Evolutionary conservation across 805 yeast genomes (phyloP).

Genomic region (Metschnikowia koreensis): DNA sequence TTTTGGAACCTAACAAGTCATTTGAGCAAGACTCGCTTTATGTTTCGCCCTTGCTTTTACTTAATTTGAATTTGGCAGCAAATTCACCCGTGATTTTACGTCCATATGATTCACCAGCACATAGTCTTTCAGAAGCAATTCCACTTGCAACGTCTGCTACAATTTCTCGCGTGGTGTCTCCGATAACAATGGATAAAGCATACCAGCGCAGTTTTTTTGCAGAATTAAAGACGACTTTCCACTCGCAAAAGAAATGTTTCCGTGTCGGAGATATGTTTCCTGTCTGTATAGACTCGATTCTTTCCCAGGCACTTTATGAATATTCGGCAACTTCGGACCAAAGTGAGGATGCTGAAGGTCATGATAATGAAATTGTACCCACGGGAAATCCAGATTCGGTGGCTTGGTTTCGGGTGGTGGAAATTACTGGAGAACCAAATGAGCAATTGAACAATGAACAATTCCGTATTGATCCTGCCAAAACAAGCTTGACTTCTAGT

Average conservation of each 20-base stretch:
- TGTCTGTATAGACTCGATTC: constrained; percentile 66
- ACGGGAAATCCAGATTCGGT: constrained; percentile 64
- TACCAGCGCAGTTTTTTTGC: constrained; percentile 60
- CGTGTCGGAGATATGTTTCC: constrained; percentile 70
- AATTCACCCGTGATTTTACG: constrained; percentile 19
- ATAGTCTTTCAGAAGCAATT: constrained; percentile 26
- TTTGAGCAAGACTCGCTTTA: constrained; percentile 42
- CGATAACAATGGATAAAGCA: constrained; percentile 61
- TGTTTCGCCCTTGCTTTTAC: constrained; percentile 60
- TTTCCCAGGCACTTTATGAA: constrained; percentile 55
- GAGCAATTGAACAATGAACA: constrained; percentile 29
- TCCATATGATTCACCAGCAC: constrained; percentile 11
- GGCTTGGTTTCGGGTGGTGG: constrained; percentile 81
- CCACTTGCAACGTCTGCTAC: constrained; percentile 63
- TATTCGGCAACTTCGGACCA: constrained; percentile 20
- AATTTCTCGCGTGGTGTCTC: constrained; percentile 66
- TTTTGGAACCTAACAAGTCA: constrained; percentile 58
- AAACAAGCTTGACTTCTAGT: constrained; percentile 67
- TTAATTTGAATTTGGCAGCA: constrained; percentile 45
- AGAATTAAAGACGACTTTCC: constrained; percentile 62
- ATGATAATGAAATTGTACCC: constrained; percentile 43
- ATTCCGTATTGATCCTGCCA: constrained; percentile 61
- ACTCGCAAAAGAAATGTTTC: constrained; percentile 55
- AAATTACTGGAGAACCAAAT: constrained; percentile 37
- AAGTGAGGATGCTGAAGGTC: constrained; percentile 12